A percentile compares a stretch with the other conserved stretches of the same genome.
These are phyloP conservation scores for Metschnikowia amazonensis DNA, from an alignment of 805 yeast species.

Conservation along the genomic window DNA sequence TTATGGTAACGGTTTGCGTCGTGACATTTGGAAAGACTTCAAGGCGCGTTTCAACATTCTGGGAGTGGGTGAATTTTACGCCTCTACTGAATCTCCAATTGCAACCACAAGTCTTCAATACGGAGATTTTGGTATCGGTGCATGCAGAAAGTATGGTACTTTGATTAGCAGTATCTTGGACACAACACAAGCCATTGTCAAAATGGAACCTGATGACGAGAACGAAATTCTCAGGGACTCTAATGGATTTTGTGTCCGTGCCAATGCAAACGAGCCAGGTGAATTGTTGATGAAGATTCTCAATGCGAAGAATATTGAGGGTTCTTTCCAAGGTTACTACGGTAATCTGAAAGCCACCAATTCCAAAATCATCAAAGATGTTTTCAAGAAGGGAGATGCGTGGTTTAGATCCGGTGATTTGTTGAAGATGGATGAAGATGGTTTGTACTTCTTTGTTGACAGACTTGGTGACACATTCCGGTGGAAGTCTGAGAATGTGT, in stretches of 20 bases:
- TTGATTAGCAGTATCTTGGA: constrained; percentile 50
- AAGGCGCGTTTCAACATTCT: constrained; percentile 71
- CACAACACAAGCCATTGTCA: constrained; percentile 57
- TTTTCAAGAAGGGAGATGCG: constrained; percentile 82
- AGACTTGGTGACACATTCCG: constrained; percentile 93
- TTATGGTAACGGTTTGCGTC: constrained; percentile 86
- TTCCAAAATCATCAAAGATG: constrained; percentile 68
- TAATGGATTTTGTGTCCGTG: constrained; percentile 55
- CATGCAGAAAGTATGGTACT: constrained; percentile 76
- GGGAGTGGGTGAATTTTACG: constrained; percentile 86
- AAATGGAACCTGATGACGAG: constrained; percentile 79
- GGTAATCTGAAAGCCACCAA: constrained; percentile 77
- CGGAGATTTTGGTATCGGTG: constrained; percentile 81
- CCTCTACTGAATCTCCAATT: constrained; percentile 89
- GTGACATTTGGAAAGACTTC: constrained; percentile 82
- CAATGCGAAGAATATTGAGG: constrained; percentile 59
- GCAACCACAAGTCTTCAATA: constrained; percentile 78
- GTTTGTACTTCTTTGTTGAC: constrained; percentile 79
- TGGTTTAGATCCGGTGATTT: constrained; percentile 89
- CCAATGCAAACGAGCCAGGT: constrained; percentile 69
- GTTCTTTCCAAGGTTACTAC: constrained; percentile 83
- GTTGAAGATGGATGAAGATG: constrained; percentile 61
- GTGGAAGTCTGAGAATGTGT: constrained; percentile 95
- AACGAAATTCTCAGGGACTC: constrained; percentile 67
- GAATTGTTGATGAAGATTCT: constrained; percentile 78